Percentiles rank a stretch among this genome's conserved stretches.
These are phyloP conservation scores for Melaleuca alternifolia DNA, from an alignment of 345 rosid genomes.

Conservation along the genomic window DNA sequence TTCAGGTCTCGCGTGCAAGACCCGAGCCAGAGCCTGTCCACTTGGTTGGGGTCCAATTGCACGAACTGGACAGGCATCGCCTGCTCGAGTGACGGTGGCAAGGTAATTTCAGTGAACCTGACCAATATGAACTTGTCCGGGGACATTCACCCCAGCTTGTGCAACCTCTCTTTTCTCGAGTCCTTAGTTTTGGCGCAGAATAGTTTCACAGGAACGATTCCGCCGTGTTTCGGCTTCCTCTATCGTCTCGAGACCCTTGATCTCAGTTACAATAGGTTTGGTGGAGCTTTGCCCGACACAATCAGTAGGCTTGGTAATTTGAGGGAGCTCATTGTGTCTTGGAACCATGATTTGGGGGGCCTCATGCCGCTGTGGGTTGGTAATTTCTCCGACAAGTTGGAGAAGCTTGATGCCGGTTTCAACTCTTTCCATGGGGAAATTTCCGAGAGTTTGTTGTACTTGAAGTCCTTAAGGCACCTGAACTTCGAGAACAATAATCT, in stretches of 20 bases:
- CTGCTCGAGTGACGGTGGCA: constrained; percentile 49
- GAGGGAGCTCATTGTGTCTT: constrained; percentile 44
- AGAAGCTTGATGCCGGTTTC: constrained; percentile 58
- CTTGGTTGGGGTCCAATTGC: constrained; percentile 71
- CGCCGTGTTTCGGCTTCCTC: constrained; percentile 50
- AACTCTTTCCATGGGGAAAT: constrained; percentile 58
- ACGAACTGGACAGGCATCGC: constrained; percentile 63
- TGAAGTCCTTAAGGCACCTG: constrained; percentile 49
- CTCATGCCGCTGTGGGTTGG: constrained; percentile 59
- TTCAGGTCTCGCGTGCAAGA: constrained; percentile 47
- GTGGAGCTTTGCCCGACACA: constrained; percentile 46
- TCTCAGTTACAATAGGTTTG: constrained; percentile 51
- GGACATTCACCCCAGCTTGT: constrained; percentile 46
- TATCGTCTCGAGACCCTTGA: constrained; percentile 49
- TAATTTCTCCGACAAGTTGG: constrained; percentile 41
- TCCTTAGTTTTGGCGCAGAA: constrained; percentile 44
- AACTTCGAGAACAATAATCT: constrained; percentile 55
- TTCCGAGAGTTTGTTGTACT: constrained; percentile 41
- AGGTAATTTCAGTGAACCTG: constrained; percentile 49
- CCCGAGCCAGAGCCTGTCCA: constrained; percentile 36
- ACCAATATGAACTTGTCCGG: constrained; percentile 48
- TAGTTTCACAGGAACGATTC: constrained; percentile 48
- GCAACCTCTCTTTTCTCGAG: constrained; percentile 45
- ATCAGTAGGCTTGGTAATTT: constrained; percentile 35
- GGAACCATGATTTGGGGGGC: constrained; percentile 51